phyloP scores from a whole-genome alignment of 768 basidiomycete species.

The Pleurotus ostreatus region DNA sequence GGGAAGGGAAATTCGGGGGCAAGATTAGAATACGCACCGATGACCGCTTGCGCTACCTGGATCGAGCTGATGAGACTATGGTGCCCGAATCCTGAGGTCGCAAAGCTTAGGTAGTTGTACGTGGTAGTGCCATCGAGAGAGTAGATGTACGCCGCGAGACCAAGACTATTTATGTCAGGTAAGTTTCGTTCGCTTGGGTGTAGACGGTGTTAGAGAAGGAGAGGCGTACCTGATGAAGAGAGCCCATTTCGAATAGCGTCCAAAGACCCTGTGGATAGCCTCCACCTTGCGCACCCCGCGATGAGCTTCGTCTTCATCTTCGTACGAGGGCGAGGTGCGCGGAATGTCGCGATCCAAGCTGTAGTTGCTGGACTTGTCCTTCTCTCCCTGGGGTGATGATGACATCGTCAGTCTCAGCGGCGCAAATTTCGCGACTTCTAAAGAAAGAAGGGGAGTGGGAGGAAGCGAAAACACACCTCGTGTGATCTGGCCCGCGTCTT shows the following conservation, averaged over 20 bases:
- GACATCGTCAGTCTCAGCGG: neutral
- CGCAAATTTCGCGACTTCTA: no score
- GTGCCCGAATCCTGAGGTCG: constrained; percentile 46
- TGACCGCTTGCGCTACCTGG: constrained; percentile 49
- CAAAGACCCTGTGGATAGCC: constrained; percentile 47
- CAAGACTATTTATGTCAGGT: constrained; percentile 34
- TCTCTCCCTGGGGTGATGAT: neutral
- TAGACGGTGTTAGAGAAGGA: neutral
- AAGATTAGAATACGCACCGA: constrained; percentile 32
- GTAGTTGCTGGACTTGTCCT: neutral
- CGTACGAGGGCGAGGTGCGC: neutral
- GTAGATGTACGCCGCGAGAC: constrained; percentile 71
- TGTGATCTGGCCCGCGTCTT: neutral
- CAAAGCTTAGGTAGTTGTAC: constrained; percentile 56
- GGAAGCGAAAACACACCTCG: neutral
- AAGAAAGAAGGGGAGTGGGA: neutral
- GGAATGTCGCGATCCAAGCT: neutral
- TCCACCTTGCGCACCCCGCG: constrained; percentile 45
- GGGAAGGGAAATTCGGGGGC: no score
- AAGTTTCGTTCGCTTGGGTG: neutral
- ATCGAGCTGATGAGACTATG: constrained; percentile 57
- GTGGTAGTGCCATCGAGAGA: constrained; percentile 72
- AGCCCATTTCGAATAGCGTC: constrained; percentile 52
- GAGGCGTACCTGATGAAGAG: constrained; percentile 52
- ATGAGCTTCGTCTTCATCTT: constrained; percentile 22